Evolutionary conservation across 208 protist species (phyloP).

Genomic region (Leishmania mexicana): DNA sequence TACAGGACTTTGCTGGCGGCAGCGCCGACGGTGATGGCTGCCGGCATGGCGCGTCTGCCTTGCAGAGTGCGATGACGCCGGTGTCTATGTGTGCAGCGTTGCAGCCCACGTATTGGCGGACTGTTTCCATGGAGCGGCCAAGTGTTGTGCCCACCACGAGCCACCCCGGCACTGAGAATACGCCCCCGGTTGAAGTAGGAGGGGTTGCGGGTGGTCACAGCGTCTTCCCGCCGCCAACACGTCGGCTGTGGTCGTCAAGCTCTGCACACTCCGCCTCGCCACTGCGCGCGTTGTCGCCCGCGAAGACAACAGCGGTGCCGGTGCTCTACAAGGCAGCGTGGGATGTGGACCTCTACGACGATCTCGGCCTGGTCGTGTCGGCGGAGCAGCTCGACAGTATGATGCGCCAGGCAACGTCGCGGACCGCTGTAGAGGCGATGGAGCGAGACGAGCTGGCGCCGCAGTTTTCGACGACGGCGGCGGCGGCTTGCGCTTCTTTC

Average conservation of each 20-base stretch:
- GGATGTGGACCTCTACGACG: constrained; percentile 55
- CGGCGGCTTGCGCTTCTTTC: not conserved
- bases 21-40: not conserved
- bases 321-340: constrained; percentile 26
- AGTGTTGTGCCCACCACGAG: not conserved
- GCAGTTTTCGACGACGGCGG: not conserved
- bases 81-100: constrained; percentile 9
- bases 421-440: constrained; percentile 16
- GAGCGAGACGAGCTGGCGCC: not conserved
- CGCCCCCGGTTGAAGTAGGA: not conserved
- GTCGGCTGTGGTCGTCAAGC: not conserved
- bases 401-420: constrained; percentile 15
- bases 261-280: not conserved
- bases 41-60: not conserved
- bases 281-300: not conserved
- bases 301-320: not conserved
- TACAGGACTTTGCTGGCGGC: not conserved
- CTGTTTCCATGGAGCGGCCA: not conserved
- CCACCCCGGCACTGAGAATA: not conserved
- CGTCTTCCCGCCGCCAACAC: not conserved
- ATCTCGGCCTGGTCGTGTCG: constrained; percentile 29
- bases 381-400: constrained; percentile 10
- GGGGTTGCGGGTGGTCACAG: not conserved
- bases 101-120: constrained; percentile 24
- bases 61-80: not conserved